Base-by-base conservation (phyloP, 83 land plant species). In the Diphasiastrum complanatum region DNA sequence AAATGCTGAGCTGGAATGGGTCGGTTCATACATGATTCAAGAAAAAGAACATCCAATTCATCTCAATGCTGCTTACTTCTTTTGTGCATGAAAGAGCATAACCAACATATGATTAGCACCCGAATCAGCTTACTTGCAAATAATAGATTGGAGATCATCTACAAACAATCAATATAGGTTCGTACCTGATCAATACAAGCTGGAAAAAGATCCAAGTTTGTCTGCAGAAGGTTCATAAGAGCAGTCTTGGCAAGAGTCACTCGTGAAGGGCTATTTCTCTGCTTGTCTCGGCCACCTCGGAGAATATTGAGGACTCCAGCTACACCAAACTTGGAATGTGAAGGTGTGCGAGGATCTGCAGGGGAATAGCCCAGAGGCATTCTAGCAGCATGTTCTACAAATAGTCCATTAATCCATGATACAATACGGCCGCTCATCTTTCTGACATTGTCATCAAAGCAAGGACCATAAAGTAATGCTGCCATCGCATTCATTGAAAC, bases 401-500 rank as follows among this genome's bases (percentile, higher is more conserved):
- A 89, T 33, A 95, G 81, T 61, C 80, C 64, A 63, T 95, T 95
- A 8, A 95, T 95, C 99, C 97, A 95, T 34, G 81, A 69, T 29
- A 95, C 81, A 3, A 89, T 85, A 0, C 89, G 78, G 1, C 99
- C 99, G 68, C 84, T 80, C 93, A 95, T 86, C 53, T 95, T 95
- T 57, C 97, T 80, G 10, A 87, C 87, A 77, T 78, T 81, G 50
- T 95, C 99, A 82, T 95, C 96, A 77, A 95, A 95, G 66, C 97
- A 89, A 56, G 97, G 89, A 29, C 99, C 99, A 79, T 89, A 95
- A 18, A 95, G 59, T 24, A 95, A 79, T 33, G 99, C 86, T 51
- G 99, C 89, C 89, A 95, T 86, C 20, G 99, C 99, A 75, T 80
- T 84, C 92, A 95, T 84, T 19, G 97, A 78, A 52, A 89, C 85